Percentiles rank a stretch among this genome's conserved stretches.
phyloP scores from a whole-genome alignment of 2,329 filamentous ascomycete species.

The Dothideomycetes sp. region DNA sequence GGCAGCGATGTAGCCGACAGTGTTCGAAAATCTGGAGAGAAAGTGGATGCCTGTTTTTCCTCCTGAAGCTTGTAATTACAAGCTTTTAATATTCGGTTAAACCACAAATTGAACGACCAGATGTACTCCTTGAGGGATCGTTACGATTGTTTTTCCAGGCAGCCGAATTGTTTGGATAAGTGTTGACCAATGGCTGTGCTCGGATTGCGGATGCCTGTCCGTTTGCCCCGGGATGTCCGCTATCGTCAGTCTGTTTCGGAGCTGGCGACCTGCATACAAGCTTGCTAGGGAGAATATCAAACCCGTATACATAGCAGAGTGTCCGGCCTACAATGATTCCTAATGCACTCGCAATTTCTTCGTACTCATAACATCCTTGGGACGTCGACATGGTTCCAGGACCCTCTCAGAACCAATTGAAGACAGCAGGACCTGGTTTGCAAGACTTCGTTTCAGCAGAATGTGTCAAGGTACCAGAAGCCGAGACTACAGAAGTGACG shows the following conservation, averaged over 20 bases:
- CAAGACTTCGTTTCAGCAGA: not conserved
- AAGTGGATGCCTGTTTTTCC: too few species aligned
- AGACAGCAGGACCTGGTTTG: not conserved
- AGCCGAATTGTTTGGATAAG: constrained; percentile 7
- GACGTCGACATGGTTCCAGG: not conserved
- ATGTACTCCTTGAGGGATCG: too few species aligned
- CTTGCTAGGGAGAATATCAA: not conserved
- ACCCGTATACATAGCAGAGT: not conserved
- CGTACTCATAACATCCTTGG: not conserved
- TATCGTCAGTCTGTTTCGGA: too few species aligned
- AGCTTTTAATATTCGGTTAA: too few species aligned
- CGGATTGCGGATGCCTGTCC: constrained; percentile 5
- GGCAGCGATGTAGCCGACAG: too few species aligned
- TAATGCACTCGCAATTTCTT: not conserved
- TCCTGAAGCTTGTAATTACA: too few species aligned
- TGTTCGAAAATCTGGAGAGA: too few species aligned
- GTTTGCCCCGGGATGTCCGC: too few species aligned
- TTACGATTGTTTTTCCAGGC: too few species aligned
- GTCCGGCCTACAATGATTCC: not conserved
- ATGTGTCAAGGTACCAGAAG: not conserved
- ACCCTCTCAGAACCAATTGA: not conserved
- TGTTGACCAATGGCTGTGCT: not conserved
- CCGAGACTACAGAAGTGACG: not conserved
- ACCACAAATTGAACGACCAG: too few species aligned
- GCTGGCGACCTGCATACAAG: too few species aligned